phyloP scores from a whole-genome alignment of 768 basidiomycete genomes.

The Russula compacta region DNA sequence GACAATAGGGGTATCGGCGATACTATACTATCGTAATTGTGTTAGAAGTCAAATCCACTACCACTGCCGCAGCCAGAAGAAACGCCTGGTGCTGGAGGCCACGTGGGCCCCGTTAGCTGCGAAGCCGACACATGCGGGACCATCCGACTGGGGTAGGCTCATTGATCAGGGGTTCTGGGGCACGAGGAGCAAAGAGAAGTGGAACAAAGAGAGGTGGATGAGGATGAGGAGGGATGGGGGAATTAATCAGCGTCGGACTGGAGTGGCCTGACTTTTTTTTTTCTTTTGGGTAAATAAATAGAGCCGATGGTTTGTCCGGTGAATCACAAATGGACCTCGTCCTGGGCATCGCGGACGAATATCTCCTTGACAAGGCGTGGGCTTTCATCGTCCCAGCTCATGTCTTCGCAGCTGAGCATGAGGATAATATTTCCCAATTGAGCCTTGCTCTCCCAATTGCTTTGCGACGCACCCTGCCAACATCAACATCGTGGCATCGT shows the following conservation, averaged over 20 bases:
- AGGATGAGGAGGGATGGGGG: no score
- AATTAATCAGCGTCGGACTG: not conserved
- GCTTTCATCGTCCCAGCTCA: conserved; percentile 56
- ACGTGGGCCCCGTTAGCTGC: no score
- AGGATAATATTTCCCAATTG: conserved; percentile 12
- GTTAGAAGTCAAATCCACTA: no score
- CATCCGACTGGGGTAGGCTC: no score
- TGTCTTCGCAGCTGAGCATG: conserved; percentile 21
- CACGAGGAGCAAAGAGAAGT: no score
- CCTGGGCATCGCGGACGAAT: conserved; percentile 61
- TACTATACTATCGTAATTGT: no score
- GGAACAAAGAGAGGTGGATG: no score
- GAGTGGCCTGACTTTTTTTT: conserved; percentile 4
- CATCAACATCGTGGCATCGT: conserved; percentile 30
- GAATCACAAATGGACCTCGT: conserved; percentile 65
- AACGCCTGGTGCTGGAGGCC: no score
- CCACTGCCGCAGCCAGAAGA: no score
- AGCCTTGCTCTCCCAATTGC: conserved; percentile 25
- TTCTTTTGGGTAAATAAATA: not conserved
- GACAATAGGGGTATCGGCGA: not conserved
- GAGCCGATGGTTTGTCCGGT: not conserved
- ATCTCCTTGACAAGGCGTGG: conserved; percentile 72
- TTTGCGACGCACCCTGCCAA: conserved; percentile 24
- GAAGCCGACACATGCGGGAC: no score
- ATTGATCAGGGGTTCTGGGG: no score